phyloP scores from a whole-genome alignment of 1,284 basidiomycete species.

The Pseudozyma sp. region DNA sequence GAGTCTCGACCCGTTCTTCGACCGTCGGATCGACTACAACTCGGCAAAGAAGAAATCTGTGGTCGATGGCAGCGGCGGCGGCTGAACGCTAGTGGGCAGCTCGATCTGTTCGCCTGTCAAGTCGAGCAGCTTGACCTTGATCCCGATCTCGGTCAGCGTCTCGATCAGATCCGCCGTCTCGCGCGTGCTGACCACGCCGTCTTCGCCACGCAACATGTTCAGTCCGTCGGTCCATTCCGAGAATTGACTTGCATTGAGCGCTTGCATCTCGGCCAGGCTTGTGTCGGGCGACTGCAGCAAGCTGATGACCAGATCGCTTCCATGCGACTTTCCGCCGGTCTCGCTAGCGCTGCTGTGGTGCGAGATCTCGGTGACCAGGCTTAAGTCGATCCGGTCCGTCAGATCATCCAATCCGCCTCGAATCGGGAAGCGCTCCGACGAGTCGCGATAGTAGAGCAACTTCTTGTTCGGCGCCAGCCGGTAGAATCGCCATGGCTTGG shows the following conservation, averaged over 20 bases:
- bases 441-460: constrained; percentile 85
- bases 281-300: constrained; percentile 52
- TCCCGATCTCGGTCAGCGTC: constrained; percentile 85
- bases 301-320: constrained; percentile 44
- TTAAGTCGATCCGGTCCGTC: constrained; percentile 74
- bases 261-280: constrained; percentile 84
- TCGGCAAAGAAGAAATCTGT: constrained; percentile 66
- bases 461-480: constrained; percentile 74
- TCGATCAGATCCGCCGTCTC: constrained; percentile 64
- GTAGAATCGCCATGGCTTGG: constrained; percentile 68
- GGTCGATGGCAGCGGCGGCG: constrained; percentile 53
- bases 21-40: constrained; percentile 20
- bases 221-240: constrained; percentile 97
- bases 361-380: constrained; percentile 65
- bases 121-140: constrained; percentile 89
- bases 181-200: constrained; percentile 58
- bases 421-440: constrained; percentile 79
- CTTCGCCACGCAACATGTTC: constrained; percentile 74
- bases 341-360: constrained; percentile 14
- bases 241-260: constrained; percentile 84
- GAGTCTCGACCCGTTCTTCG: background rate
- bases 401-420: constrained; percentile 85
- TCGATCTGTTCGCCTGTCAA: constrained; percentile 60
- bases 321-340: background rate
- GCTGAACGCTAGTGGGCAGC: constrained; percentile 42